Evolutionary conservation across 225 moss, liverwort and hornwort species (phyloP).

Genomic region (Climacium dendroides): DNA sequence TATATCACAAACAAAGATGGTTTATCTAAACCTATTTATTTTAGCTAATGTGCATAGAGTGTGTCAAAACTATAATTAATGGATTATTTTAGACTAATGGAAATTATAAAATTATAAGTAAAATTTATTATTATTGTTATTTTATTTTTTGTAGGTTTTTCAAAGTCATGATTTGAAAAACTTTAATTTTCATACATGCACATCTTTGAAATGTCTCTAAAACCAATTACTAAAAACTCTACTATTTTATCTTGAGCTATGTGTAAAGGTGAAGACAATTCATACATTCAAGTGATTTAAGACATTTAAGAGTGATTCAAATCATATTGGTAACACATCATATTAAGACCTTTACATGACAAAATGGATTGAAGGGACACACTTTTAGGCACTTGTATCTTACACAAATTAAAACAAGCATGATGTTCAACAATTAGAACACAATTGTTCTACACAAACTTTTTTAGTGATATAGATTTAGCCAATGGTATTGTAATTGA

Average conservation of each 20-base stretch:
- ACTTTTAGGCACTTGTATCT: not conserved
- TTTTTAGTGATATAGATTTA: not conserved
- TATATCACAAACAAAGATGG: not conserved
- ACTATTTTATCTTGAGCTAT: not conserved
- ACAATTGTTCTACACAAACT: not conserved
- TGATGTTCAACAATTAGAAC: not conserved
- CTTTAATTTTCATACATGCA: not conserved
- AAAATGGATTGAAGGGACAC: not conserved
- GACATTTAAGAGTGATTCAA: too few relatives aligned
- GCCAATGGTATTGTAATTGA: not conserved
- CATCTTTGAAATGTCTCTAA: not conserved
- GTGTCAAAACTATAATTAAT: not conserved
- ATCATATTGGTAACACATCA: not conserved
- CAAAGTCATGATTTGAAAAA: accelerated
- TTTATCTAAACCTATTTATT: not conserved
- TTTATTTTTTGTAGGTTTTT: too few relatives aligned
- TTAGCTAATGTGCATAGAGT: not conserved
- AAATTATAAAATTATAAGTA: not conserved
- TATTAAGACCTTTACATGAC: not conserved
- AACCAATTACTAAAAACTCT: not conserved
- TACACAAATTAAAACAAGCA: not conserved
- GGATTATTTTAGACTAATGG: not conserved
- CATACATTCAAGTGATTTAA: not conserved
- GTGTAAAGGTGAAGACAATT: not conserved
- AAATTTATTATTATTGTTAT: not conserved